A percentile compares a stretch with the other conserved stretches of the same genome.
phyloP scores from a whole-genome alignment of 495 filamentous ascomycete genomes.

The Penicilliopsis zonata region DNA sequence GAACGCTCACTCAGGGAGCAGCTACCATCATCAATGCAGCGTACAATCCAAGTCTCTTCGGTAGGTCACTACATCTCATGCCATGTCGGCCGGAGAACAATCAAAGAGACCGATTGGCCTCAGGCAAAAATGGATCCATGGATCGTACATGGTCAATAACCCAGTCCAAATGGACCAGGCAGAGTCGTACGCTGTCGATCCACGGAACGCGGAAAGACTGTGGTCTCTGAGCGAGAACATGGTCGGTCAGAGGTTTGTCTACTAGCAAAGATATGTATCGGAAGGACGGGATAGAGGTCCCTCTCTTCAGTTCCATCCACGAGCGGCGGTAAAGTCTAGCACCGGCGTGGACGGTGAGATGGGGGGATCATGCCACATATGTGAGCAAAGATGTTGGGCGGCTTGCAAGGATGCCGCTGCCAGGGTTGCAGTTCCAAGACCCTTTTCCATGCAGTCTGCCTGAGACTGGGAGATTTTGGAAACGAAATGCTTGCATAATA shows the following conservation, averaged over 20 bases:
- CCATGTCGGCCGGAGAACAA: too few species aligned
- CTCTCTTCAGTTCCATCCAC: not conserved
- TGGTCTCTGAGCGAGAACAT: constrained; percentile 37
- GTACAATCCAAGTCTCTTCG: not conserved
- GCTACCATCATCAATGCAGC: constrained; percentile 1
- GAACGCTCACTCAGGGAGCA: not conserved
- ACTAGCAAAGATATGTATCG: not conserved
- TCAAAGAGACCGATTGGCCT: too few species aligned
- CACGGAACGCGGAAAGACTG: constrained; percentile 19
- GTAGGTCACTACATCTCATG: too few species aligned
- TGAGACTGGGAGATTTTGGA: constrained; percentile 1
- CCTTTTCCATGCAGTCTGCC: not conserved
- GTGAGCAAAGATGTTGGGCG: not conserved
- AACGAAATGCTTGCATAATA: not conserved
- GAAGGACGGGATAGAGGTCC: not conserved
- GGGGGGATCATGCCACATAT: not conserved
- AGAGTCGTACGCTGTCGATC: constrained; percentile 11
- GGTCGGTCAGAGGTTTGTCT: constrained; percentile 28
- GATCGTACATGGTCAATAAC: constrained; percentile 11
- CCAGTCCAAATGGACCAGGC: constrained; percentile 4
- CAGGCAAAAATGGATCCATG: too few species aligned
- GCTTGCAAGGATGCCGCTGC: not conserved
- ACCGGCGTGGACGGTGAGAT: too few species aligned
- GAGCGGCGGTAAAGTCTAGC: too few species aligned
- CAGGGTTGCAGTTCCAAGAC: constrained; percentile 1